These are phyloP conservation scores for Kwoniella botswanensis DNA, from an alignment of 768 basidiomycete species.

Conservation along the genomic window DNA sequence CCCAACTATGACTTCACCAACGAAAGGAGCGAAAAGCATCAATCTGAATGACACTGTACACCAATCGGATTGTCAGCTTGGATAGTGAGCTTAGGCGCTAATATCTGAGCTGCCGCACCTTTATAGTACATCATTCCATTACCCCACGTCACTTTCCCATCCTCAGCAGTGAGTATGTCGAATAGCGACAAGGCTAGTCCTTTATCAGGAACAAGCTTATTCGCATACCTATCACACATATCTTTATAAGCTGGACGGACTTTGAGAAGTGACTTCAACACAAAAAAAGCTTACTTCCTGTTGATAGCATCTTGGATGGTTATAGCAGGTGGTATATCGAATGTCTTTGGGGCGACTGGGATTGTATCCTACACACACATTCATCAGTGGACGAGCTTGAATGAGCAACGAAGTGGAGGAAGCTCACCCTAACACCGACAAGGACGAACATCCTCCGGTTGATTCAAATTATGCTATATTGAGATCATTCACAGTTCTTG, in stretches of 20 bases:
- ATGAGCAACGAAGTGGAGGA: not conserved
- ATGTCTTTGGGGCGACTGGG: slow-evolving; percentile 83
- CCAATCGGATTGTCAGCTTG: slow-evolving; percentile 1
- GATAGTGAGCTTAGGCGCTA: not conserved
- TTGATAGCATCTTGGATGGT: slow-evolving; percentile 86
- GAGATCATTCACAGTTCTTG: slow-evolving; percentile 13
- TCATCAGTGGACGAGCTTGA: not conserved
- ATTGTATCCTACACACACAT: slow-evolving; percentile 74
- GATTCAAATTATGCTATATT: not conserved
- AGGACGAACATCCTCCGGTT: slow-evolving; percentile 55
- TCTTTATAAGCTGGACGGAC: not conserved
- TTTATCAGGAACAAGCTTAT: slow-evolving; percentile 77
- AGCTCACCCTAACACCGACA: slow-evolving; percentile 47
- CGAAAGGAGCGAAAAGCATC: slow-evolving; percentile 88
- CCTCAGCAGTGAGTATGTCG: slow-evolving; percentile 81
- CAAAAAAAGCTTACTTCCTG: slow-evolving; percentile 65
- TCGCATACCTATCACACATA: slow-evolving; percentile 67
- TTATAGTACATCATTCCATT: slow-evolving; percentile 96
- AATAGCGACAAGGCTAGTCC: slow-evolving; percentile 90
- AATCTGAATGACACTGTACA: slow-evolving; percentile 79
- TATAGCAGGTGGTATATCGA: slow-evolving; percentile 74
- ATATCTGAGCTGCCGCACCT: slow-evolving; percentile 62
- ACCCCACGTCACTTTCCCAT: slow-evolving; percentile 91
- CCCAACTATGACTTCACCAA: slow-evolving; percentile 85
- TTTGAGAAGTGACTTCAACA: not conserved